Evolutionary conservation across 495 filamentous ascomycete species (phyloP), one percentile per base, ranked within the genome.

Genomic region (Hypoxylon cercidicola): DNA sequence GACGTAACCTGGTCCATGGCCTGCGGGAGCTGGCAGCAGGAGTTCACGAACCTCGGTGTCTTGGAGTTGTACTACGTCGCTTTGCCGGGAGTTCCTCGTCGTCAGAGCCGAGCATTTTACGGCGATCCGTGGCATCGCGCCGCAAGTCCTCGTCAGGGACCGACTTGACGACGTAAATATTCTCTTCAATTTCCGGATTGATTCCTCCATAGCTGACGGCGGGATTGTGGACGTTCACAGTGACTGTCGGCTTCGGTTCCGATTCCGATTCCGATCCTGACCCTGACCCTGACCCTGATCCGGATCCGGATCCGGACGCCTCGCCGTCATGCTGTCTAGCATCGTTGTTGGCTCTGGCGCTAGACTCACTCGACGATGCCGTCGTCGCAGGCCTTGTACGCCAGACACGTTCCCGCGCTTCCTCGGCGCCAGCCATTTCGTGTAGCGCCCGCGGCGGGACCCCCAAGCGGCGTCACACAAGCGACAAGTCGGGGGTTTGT

Each of bases 121-220:
- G 37, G 39, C 55, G 47, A 30, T 60, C 48, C 40, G 59, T 45
- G 18, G 47, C 50, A 50, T 53, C 59, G 37, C 61, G 28, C 10
- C 61, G 64, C 28, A 66, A 28, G 39, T 60, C 57, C 28, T 70
- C 56, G n/a, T 57, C 69, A 34, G 62, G 60, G 32, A 74, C 66
- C 16, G 63, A 30, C 18, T 68, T 25, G 30, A 74, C 20, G 19
- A 60, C 19, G 16, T 55, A 15, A 4, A 74, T 30, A 49, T 70
- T 69, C 35, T 71, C 66, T 50, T 74, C 69, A 28, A 72, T 69
- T 61, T 69, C 72, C 4, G 72, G 62, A 25, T 70, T 62, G 32
- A 70, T 18, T 45, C 69, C 28, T 59, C 72, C 72, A 44, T 71
- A 74, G 28, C 54, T 60, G 53, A 64, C 67, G 21, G 67, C 62